Evolutionary conservation across 2,329 filamentous ascomycete species (phyloP).

Genomic region (Dryadomyces sulphureus): DNA sequence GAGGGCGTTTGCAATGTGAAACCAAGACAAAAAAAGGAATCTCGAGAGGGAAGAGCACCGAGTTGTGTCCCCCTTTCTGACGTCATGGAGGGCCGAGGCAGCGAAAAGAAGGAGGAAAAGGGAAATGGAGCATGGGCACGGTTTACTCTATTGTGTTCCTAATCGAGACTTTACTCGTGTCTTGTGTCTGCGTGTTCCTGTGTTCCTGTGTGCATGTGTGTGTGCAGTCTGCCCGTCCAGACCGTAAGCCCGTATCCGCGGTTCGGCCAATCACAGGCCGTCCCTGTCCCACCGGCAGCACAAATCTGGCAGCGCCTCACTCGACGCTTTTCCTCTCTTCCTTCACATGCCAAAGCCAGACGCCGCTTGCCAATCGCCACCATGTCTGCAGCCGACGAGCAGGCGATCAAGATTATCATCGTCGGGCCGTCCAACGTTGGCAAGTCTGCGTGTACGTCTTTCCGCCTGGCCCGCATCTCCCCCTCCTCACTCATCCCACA

Average conservation of each 20-base stretch:
- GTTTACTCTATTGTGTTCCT: conserved; percentile 5
- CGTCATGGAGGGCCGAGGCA: background rate
- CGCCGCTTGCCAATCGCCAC: background rate
- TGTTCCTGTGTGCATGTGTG: too few species aligned
- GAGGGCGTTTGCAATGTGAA: conserved; percentile 1
- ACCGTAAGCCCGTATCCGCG: background rate
- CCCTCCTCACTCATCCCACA: conserved; percentile 12
- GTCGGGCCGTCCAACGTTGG: conserved; percentile 41
- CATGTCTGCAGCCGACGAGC: conserved; percentile 26
- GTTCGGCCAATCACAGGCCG: background rate
- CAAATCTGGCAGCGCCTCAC: background rate
- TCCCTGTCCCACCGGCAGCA: too few species aligned
- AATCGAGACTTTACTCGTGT: conserved; percentile 1
- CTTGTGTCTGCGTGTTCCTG: too few species aligned
- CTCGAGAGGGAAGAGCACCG: background rate
- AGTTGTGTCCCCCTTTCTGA: background rate
- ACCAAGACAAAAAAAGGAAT: conserved; percentile 3
- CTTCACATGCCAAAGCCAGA: background rate
- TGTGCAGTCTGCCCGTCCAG: too few species aligned
- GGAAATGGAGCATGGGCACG: conserved; percentile 6
- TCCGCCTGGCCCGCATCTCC: background rate
- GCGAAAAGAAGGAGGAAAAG: conserved; percentile 1
- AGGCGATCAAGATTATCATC: conserved; percentile 37
- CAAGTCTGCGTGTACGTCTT: conserved; percentile 34
- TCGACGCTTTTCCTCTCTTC: background rate